Evolutionary conservation across 177 flowering plant genomes (phyloP).

Genomic region (Vitis hybrid): DNA sequence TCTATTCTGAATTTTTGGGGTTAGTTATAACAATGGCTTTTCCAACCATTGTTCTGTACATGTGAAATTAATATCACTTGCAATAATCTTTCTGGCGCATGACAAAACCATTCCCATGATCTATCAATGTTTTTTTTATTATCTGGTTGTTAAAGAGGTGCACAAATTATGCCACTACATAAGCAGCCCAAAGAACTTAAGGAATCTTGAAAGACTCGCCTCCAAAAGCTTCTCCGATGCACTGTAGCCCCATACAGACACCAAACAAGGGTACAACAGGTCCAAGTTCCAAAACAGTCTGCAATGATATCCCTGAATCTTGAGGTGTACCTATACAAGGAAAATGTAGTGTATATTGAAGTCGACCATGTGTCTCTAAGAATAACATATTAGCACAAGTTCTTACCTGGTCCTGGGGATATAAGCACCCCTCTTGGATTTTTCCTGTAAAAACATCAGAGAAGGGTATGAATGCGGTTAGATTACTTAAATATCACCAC

Average conservation of each 20-base stretch:
- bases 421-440: constrained; percentile 95
- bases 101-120: not conserved
- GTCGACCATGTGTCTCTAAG: not conserved
- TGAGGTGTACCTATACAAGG: constrained; percentile 68
- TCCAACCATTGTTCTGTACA: no score
- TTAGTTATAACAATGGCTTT: not conserved
- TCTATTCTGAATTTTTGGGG: not conserved
- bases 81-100: not conserved
- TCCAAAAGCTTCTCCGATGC: constrained; percentile 99
- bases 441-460: constrained; percentile 46
- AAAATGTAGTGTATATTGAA: not conserved
- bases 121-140: not conserved
- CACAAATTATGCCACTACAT: not conserved
- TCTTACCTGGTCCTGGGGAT: constrained; percentile 95
- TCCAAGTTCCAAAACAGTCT: constrained; percentile 90
- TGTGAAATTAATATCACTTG: no score
- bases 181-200: not conserved
- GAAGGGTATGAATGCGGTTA: not conserved
- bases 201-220: constrained; percentile 35
- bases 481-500: not conserved
- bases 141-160: not conserved
- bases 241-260: constrained; percentile 98
- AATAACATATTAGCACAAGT: constrained; percentile 1
- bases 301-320: constrained; percentile 96
- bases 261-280: constrained; percentile 87